A percentile compares a stretch with the other conserved stretches of the same genome.
These are phyloP conservation scores for Colletotrichum musae DNA, from an alignment of 2,329 filamentous ascomycete species.

Conservation along the genomic window DNA sequence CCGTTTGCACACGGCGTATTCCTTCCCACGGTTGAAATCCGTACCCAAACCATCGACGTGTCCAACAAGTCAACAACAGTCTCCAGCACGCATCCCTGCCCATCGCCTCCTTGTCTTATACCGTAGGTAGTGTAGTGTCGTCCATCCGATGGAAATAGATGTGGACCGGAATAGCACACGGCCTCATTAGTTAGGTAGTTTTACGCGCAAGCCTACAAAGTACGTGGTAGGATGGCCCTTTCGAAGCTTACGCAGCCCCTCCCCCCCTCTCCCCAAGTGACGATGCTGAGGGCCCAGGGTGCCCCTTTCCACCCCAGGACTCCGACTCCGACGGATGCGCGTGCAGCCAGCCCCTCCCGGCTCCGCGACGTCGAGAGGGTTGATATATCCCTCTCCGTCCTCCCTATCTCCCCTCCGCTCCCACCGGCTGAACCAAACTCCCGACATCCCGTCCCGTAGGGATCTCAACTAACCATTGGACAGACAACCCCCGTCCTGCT, in stretches of 20 bases:
- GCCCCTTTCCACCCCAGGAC: too few species aligned
- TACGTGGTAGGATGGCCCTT: too few species aligned
- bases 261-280: too few species aligned
- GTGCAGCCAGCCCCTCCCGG: constrained; percentile 5
- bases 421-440: constrained; percentile 18
- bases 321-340: too few species aligned
- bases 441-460: constrained; percentile 22
- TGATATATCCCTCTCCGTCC: background rate
- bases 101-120: constrained; percentile 9
- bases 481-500: constrained; percentile 1
- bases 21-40: background rate
- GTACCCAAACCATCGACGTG: background rate
- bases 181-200: background rate
- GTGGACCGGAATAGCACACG: background rate
- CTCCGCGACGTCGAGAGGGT: background rate
- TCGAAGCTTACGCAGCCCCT: too few species aligned
- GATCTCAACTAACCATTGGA: constrained; percentile 7
- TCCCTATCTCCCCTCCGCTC: background rate
- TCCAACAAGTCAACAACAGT: background rate
- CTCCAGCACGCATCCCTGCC: background rate
- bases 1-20: background rate
- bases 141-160: constrained; percentile 3
- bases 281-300: too few species aligned
- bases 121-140: background rate
- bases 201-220: too few species aligned